Base-by-base conservation (phyloP, 345 rosid species). In the Heritiera littoralis region DNA sequence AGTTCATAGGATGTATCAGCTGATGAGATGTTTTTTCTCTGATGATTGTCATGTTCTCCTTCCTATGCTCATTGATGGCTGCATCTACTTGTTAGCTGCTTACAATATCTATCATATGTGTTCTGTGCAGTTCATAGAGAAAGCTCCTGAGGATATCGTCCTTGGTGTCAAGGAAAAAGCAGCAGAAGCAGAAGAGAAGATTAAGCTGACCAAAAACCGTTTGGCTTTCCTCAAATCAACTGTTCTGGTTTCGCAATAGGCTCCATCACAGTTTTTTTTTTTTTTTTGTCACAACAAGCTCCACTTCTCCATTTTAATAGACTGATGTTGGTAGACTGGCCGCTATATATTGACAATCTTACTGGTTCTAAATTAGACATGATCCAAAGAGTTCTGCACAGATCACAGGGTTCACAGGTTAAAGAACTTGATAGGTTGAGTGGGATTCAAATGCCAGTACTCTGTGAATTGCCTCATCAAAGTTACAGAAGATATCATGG, bases 101-200 rank as follows among this genome's bases (percentile, higher is more conserved):
- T 28, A 67, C 74, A 12, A 15, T 78, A 59, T 77, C n/a, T n/a
- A 18, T 10, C 41, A 11, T 43, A 43, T 77, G 49, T 80, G 12
- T 56, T n/a, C 66, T 41, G 35, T 84, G 79, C 90, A 92, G 98
- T 96, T 92, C 69, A 80, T 90, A 70, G 95, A 92, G 88, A 93
- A 86, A 84, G 98, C 98, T 83, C 97, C 97, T 0, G 89, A 91
- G 87, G 90, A 93, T 83, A 88, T 96, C 41, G 99, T 96, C 40
- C 87, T 87, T 18, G 91, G 95, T 38, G 97, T 91, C 60, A 78
- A 76, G 81, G 95, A 91, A 81, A 91, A 95, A 85, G 99, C 90
- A 49, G 94, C 89, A 72, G 97, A 95, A 86, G 88, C 88, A 46
- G 93, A 93, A 86, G 99, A 95, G 87, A 93, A 95, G 87, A 91